Evolutionary conservation across 2,329 filamentous ascomycete genomes (phyloP), one percentile per base, ranked within the genome.

Genomic region (Aspergillus neotritici): DNA sequence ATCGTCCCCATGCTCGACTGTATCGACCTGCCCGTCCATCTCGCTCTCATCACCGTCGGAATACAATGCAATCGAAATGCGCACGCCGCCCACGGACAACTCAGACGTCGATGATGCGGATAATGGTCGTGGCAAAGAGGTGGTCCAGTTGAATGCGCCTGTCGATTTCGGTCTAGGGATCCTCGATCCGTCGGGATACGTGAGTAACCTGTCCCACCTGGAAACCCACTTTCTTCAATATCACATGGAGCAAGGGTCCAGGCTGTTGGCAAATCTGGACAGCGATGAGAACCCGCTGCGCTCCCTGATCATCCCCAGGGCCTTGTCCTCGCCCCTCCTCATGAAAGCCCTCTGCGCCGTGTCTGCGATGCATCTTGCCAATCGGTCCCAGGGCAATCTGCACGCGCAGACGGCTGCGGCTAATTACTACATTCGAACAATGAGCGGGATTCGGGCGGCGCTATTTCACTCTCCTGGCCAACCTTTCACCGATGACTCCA

Each of bases 221-320:
- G 64, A 67, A 48, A 54, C 54, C 15, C 59, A 64, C 34, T 67
- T 66, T 43, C 57, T 67, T 15, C 64, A 66, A 50, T 67, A 67
- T 35, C 62, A 66, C 34, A 54, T 62, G 33, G 62, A 64, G 41
- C 47, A 55, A 37, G 64, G 61, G 5, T 67, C 63, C 25, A 58
- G 54, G 35, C 53, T 65, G 4, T 41, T 67, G 28, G 57, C 58
- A 14, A 67, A 67, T n/a, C 52, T 67, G 5, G 64, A 67, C 47
- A 65, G 48, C 16, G 55, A 59, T 33, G 60, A 62, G 15, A 67
- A 67, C 16, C 64, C 64, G 2, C 47, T 67, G 10, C 62, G 63
- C 9, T 62, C 58, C 7, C 43, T 66, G 17, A 44, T 67, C 2
- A 64, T 67, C 13, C 64, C 64, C 3, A 54, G 61, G n/a, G 64